Percentiles rank a stretch among this genome's conserved stretches.
phyloP scores from a whole-genome alignment of 2,329 filamentous ascomycete genomes.

The Exserohilum turcica region DNA sequence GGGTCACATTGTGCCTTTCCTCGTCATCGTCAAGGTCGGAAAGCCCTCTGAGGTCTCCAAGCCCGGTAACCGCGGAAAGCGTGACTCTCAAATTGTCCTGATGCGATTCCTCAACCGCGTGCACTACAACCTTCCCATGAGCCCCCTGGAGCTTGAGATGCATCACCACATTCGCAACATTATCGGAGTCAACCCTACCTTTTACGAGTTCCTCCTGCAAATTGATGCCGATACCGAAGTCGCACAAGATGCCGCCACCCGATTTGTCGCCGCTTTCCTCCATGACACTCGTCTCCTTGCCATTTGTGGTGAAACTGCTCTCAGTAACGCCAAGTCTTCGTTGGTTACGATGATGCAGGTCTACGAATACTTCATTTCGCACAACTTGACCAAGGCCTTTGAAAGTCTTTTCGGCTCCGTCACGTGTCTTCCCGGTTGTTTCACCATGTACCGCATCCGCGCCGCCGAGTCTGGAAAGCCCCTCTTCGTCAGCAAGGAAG shows the following conservation, averaged over 20 bases:
- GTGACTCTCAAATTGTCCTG: conserved; percentile 96
- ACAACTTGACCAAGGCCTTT: conserved; percentile 96
- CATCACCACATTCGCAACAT: conserved; percentile 99
- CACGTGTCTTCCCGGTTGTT: conserved; percentile 97
- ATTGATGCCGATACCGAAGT: conserved; percentile 98
- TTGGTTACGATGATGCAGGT: conserved; percentile 99
- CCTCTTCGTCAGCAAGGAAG: conserved; percentile 90
- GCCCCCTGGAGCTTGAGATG: conserved; percentile 94
- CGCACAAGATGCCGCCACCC: conserved; percentile 83
- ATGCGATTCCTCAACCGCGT: conserved; percentile 99
- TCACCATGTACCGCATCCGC: conserved; percentile 98
- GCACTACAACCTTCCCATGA: conserved; percentile 97
- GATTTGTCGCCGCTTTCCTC: conserved; percentile 89
- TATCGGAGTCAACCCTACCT: conserved; percentile 96
- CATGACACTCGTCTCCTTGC: conserved; percentile 93
- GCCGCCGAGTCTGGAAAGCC: conserved; percentile 94
- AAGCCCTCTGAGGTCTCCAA: conserved; percentile 73
- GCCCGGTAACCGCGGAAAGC: conserved; percentile 96
- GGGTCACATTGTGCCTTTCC: conserved; percentile 95
- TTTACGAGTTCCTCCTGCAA: conserved; percentile 95
- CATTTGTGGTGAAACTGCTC: conserved; percentile 89
- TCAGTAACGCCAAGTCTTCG: conserved; percentile 91
- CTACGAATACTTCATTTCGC: conserved; percentile 99
- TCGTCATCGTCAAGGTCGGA: conserved; percentile 96
- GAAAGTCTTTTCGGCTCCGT: conserved; percentile 96